Base-by-base conservation (phyloP, 805 yeast species). In the Nematodospora valgi region DNA sequence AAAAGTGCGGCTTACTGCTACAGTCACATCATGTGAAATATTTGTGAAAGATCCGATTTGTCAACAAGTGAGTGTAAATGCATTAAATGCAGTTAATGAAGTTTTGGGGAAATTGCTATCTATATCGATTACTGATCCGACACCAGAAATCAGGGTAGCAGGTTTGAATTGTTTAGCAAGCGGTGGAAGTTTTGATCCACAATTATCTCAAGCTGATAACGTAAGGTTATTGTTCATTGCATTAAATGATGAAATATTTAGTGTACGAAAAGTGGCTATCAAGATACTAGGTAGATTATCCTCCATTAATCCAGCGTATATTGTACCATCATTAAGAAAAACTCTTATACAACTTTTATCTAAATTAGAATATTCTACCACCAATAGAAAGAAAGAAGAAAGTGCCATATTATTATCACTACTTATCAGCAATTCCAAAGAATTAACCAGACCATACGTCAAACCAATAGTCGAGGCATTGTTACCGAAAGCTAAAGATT, bases 161-260 rank as follows among this genome's bases (percentile, higher is more conserved):
- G 87, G 91, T 1, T 64, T 93, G 38, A 72, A 73, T 34, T 74
- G 88, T 30, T 64, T 94, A 24, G 64, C 58, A 7, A 52, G 58
- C 21, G 85, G 85, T 23, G 74, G 80, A 2, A 72, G 73, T 39
- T 85, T 91, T 54, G 97, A 93, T 50, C 86, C 96, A 0, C 98
- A 93, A 50, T 60, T 93, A 21, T 86, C 97, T 0, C 98, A 93
- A 56, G 94, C 96, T 1, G 95, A 86, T 40, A 89, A 88, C 55
- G 91, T 89, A 21, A 71, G 86, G 36, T 60, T 89, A 10, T 65
- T 93, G 15, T 86, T 91, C 49, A 85, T 89, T 68, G 91, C 96
- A 0, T 64, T 91, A 38, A 86, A 93, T 52, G 99, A 93, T 59
- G 98, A 91, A 57, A 76, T 75, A 2, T 93, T 93, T 52, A 79